A percentile compares a stretch with the other conserved stretches of the same genome.
These are phyloP conservation scores for Fusarium goolgardi DNA, from an alignment of 2,329 filamentous ascomycete genomes.

Conservation along the genomic window DNA sequence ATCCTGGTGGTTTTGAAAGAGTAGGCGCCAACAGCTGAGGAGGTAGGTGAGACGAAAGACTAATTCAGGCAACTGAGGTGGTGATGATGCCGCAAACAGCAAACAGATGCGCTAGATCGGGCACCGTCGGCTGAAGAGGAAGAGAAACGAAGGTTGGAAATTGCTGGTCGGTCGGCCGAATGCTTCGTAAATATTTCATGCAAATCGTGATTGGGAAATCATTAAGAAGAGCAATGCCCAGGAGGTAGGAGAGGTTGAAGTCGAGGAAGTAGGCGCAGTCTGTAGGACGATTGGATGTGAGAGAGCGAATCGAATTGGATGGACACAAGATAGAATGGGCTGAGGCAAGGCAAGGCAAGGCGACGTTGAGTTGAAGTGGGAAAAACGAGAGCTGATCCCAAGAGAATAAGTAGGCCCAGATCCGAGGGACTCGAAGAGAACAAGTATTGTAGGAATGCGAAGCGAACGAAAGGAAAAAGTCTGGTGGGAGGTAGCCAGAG, in stretches of 20 bases:
- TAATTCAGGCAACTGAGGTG: conserved; percentile 24
- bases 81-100: conserved; percentile 27
- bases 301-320: conserved; percentile 30
- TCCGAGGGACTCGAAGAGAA: conserved; percentile 21
- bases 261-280: conserved; percentile 29
- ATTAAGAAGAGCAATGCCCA: conserved; percentile 14
- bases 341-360: conserved; percentile 35
- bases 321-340: conserved; percentile 4
- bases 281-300: conserved; percentile 34
- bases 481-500: conserved; percentile 26
- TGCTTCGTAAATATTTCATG: conserved; percentile 32
- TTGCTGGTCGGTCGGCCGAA: conserved; percentile 25
- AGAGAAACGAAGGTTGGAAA: conserved; percentile 18
- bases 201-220: conserved; percentile 29
- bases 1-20: conserved; percentile 43
- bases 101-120: conserved; percentile 28
- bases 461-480: conserved; percentile 24
- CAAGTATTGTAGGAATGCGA: conserved; percentile 12
- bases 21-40: conserved; percentile 26
- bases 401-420: conserved; percentile 27
- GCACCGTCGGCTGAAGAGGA: conserved; percentile 28
- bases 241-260: conserved; percentile 16
- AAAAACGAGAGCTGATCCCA: conserved; percentile 33
- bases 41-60: conserved; percentile 10
- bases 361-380: conserved; percentile 15